phyloP scores from a whole-genome alignment of 176 grass and related monocot genomes.

The Hyparrhenia diplandra region DNA sequence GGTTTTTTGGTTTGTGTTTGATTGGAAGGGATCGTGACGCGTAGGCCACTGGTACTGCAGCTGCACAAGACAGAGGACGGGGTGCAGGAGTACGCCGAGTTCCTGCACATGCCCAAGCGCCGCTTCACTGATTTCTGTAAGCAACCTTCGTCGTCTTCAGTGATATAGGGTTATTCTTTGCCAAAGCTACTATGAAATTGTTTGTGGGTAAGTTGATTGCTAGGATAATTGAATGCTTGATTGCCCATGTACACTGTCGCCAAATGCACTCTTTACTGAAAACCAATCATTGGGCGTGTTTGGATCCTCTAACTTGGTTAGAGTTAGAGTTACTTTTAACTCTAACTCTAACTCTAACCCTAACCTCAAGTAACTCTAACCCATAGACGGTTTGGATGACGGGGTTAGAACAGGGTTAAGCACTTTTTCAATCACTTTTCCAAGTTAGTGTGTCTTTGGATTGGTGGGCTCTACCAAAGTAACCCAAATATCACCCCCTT shows the following conservation, averaged over 20 bases:
- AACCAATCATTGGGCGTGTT: no score
- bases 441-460: no score
- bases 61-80: slow-evolving; percentile 73
- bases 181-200: background rate
- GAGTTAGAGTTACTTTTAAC: no score
- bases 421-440: no score
- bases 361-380: no score
- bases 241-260: background rate
- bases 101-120: slow-evolving; percentile 70
- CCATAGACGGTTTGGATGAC: no score
- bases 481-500: no score
- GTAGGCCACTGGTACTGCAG: slow-evolving; percentile 87
- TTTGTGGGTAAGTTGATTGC: background rate
- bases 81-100: slow-evolving; percentile 71
- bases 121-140: slow-evolving; percentile 76
- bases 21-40: slow-evolving; percentile 80
- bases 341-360: no score
- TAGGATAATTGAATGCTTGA: background rate
- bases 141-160: slow-evolving; percentile 1
- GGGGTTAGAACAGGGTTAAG: no score
- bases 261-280: background rate
- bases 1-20: slow-evolving; percentile 5
- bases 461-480: no score
- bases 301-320: no score
- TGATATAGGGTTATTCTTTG: background rate